Base-by-base conservation (phyloP, 805 yeast species). In the Metschnikowia baotianmanensis region DNA sequence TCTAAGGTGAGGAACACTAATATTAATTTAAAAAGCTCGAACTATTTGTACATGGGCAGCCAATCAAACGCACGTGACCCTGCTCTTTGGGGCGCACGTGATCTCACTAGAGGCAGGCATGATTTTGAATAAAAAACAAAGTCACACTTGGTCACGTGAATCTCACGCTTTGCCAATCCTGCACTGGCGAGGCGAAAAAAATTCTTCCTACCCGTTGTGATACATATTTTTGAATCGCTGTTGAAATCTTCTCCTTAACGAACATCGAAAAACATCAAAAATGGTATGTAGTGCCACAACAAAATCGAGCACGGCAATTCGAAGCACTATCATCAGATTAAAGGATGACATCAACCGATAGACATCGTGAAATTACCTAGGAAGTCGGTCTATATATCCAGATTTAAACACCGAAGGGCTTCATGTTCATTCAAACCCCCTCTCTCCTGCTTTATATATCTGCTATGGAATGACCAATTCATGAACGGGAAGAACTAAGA, bases 211-310 rank as follows among this genome's bases (percentile, higher is more conserved):
- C 38, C 39, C 31, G 18, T 36, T 37, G 39, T 33, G 32, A 34
- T 33, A 38, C 34, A 34, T 23, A 40, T 30, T 19, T 41, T 28
- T 27, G 38, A 44, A 43, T 20, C 38, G 20, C 25, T 41, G 20
- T 31, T 37, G 40, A 40, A 50, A 45, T 34, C 50, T 45, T 46
- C 52, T 45, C 45, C 48, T 40, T 43, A 38, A 42, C 51, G 50
- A 48, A 50, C 51, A 49, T 43, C 50, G 52, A 42, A 55, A 60
- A 59, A 48, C 52, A 56, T 52, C 55, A 51, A 61, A 58, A 52
- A 61, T 62, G 67, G 67, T 62, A 62, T 61, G 67, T 61, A 27
- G 34, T 37, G 21, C 37, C 34, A n/a, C 24, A 34, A 11, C 25
- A 18, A 13, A n/a, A 8, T n/a, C 26, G 24, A 39, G 17, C 34